Base-by-base conservation (phyloP, 225 moss, liverwort and hornwort species). In the Marchantia paleacea region DNA sequence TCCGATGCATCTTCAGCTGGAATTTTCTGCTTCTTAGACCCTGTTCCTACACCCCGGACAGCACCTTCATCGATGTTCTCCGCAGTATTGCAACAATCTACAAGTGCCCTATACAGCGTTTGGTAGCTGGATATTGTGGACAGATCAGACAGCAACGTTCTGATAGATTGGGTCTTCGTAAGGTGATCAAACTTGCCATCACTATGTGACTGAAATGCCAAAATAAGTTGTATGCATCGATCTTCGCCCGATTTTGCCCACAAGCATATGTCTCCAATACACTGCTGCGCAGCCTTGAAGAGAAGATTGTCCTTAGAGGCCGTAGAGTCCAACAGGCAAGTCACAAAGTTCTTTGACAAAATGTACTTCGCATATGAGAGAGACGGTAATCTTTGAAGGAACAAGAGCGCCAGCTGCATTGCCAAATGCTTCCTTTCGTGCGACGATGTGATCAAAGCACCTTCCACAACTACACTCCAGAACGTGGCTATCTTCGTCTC, bases 371-470 rank as follows among this genome's bases (percentile, higher is more conserved):
- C 85, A 70, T 81, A 88, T 73, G 90, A 85, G 0, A 90, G 87
- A n/a, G 84, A 83, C 14, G 92, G 91, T 76, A 99, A 83, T 81
- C 86, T 91, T 48, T 91, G 89, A 47, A 99, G 91, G 62, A 90
- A 83, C 84, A 90, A 79, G 47, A 94, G 85, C 52, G 94, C 85
- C 16, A 99, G 91, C 81, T 99, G 91, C 95, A 99, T 93, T 24
- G 97, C 97, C 76, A 99, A 86, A 70, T 89, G 90, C 75, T 99
- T 99, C 79, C 97, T 89, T 80, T 99, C 97, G 68, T 99, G 95
- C 50, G 97, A 99, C 64, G 97, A 99, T 53, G 88, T 81, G 52
- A 99, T 80, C 49, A 99, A 82, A 28, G 89, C 82, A 78, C 86
- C 93, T 76, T 95, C 95, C 22, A 95, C 90, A 80, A 89, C 85